Percentiles rank a stretch among this genome's conserved stretches.
phyloP scores from a whole-genome alignment of 2,329 filamentous ascomycete genomes.

The Elsinoe fawcettii region DNA sequence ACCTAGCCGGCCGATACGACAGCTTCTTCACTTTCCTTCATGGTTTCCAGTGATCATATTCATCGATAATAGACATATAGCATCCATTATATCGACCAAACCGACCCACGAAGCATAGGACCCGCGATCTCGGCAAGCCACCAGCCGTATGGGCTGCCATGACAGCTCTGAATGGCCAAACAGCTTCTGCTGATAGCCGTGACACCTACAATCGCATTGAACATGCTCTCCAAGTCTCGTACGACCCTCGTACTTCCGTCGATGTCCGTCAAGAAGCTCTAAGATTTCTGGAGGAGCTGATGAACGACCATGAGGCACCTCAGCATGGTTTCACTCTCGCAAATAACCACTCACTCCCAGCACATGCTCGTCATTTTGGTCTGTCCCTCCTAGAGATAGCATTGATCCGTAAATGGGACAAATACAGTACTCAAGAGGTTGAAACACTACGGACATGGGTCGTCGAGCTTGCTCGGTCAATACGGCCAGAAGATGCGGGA shows the following conservation, averaged over 20 bases:
- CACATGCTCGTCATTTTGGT: conserved; percentile 86
- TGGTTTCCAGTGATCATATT: too few relatives aligned
- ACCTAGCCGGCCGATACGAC: not conserved
- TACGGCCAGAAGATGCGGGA: conserved; percentile 63
- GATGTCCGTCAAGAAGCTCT: conserved; percentile 75
- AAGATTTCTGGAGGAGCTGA: conserved; percentile 76
- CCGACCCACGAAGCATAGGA: not conserved
- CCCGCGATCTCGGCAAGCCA: not conserved
- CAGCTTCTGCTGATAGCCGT: conserved; percentile 4
- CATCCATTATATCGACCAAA: not conserved
- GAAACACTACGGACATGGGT: conserved; percentile 66
- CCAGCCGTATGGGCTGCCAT: conserved; percentile 4
- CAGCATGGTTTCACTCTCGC: conserved; percentile 79
- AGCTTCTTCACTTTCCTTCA: too few relatives aligned
- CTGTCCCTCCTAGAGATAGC: conserved; percentile 85
- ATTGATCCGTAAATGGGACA: conserved; percentile 75
- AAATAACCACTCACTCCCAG: conserved; percentile 63
- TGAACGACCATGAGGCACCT: conserved; percentile 69
- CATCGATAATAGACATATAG: too few relatives aligned
- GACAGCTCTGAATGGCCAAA: not conserved
- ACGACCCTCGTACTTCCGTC: conserved; percentile 74
- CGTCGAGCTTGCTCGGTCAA: conserved; percentile 64
- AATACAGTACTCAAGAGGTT: conserved; percentile 62
- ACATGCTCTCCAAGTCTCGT: conserved; percentile 78
- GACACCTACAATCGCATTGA: conserved; percentile 59